These are phyloP conservation scores for Kockovaella imperatae DNA, from an alignment of 768 basidiomycete species.

Conservation along the genomic window DNA sequence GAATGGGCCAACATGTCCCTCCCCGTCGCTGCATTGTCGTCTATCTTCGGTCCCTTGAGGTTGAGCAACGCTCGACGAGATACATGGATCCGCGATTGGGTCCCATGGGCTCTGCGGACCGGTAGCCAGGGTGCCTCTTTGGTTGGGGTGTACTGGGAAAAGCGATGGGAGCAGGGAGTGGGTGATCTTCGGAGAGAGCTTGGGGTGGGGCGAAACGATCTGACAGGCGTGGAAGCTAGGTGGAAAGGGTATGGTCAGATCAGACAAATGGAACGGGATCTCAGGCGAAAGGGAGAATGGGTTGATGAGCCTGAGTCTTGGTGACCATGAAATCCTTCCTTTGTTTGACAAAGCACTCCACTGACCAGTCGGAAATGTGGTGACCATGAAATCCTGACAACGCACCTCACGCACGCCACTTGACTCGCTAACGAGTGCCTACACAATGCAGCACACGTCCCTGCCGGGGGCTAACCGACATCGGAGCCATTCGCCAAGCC, in stretches of 20 bases:
- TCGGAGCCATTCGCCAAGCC: neutral
- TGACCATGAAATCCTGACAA: too few relatives aligned
- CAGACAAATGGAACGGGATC: constrained; percentile 56
- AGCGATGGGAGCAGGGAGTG: constrained; percentile 77
- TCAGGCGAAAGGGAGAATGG: constrained; percentile 43
- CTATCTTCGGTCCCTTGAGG: constrained; percentile 68
- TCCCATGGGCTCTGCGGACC: constrained; percentile 84
- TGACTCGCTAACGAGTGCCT: neutral
- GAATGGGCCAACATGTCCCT: constrained; percentile 87
- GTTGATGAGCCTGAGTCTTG: constrained; percentile 40
- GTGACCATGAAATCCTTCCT: neutral
- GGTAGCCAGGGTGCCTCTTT: constrained; percentile 67
- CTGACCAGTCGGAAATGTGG: neutral
- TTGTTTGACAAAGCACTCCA: neutral
- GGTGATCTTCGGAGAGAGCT: constrained; percentile 76
- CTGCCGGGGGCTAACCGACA: neutral
- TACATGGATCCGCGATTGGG: constrained; percentile 67
- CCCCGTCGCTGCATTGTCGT: constrained; percentile 76
- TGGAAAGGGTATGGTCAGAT: constrained; percentile 63
- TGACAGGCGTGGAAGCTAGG: constrained; percentile 63
- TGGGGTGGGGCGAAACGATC: constrained; percentile 52
- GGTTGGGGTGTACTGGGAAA: constrained; percentile 92
- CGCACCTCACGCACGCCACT: neutral
- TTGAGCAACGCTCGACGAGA: constrained; percentile 54
- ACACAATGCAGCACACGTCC: constrained; percentile 1